A percentile compares a stretch with the other conserved stretches of the same genome.
Evolutionary conservation across 441 rosid species (phyloP).

Genomic region (Isatis lusitanica): DNA sequence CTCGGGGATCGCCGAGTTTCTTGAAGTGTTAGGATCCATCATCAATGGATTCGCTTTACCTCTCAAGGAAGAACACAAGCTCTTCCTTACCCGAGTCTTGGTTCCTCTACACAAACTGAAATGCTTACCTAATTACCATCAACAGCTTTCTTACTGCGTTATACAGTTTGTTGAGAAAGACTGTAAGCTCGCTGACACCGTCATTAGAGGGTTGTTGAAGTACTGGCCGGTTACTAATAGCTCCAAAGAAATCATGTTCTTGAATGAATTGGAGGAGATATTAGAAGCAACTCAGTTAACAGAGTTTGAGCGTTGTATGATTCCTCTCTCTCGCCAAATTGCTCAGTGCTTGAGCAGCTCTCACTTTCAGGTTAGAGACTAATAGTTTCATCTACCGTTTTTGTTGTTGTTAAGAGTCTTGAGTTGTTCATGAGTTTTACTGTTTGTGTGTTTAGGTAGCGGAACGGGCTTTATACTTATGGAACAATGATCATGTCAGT

Average conservation of each 20-base stretch:
- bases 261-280: constrained; percentile 79
- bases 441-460: constrained; percentile 61
- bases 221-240: constrained; percentile 89
- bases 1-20: constrained; percentile 48
- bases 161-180: constrained; percentile 89
- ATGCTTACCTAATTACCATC: constrained; percentile 78
- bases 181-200: constrained; percentile 71
- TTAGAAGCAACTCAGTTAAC: constrained; percentile 71
- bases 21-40: constrained; percentile 84
- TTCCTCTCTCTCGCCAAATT: constrained; percentile 69
- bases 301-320: constrained; percentile 81
- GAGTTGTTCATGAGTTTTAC: constrained; percentile 1
- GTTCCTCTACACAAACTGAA: constrained; percentile 86
- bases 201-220: constrained; percentile 73
- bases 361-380: constrained; percentile 68
- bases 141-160: constrained; percentile 76
- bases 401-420: constrained; percentile 1
- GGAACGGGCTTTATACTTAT: constrained; percentile 78
- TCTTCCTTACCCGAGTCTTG: constrained; percentile 67
- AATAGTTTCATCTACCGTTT: background rate
- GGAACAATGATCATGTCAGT: constrained; percentile 81
- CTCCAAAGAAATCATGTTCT: constrained; percentile 88
- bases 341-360: constrained; percentile 73
- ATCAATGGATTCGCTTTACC: constrained; percentile 90
- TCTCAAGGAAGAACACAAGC: constrained; percentile 83